A percentile compares a stretch with the other conserved stretches of the same genome.
Evolutionary conservation across 2,329 filamentous ascomycete species (phyloP).

Genomic region (Biscogniauxia sp.): DNA sequence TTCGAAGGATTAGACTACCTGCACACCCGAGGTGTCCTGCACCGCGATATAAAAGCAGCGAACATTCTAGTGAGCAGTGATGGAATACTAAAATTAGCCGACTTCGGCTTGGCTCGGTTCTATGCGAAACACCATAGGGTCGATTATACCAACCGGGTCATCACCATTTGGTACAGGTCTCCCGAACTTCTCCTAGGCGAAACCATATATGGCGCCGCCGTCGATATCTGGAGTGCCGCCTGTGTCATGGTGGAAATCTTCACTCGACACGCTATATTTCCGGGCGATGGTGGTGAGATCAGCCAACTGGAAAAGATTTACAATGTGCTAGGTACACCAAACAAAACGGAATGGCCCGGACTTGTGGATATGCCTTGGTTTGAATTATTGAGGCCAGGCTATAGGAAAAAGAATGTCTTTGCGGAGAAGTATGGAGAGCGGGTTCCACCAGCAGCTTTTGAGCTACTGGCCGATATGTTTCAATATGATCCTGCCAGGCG

Average conservation of each 20-base stretch:
- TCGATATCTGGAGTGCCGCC: slow-evolving; percentile 95
- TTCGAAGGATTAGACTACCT: slow-evolving; percentile 94
- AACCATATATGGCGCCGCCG: slow-evolving; percentile 83
- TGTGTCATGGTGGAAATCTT: slow-evolving; percentile 98
- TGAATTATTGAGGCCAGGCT: slow-evolving; percentile 78
- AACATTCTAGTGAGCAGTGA: slow-evolving; percentile 93
- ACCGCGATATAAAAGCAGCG: slow-evolving; percentile 96
- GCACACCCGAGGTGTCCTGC: slow-evolving; percentile 87
- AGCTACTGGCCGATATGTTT: slow-evolving; percentile 82
- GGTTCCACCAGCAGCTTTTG: slow-evolving; percentile 76
- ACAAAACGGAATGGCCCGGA: slow-evolving; percentile 78
- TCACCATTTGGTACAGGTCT: slow-evolving; percentile 97
- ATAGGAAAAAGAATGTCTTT: slow-evolving; percentile 72
- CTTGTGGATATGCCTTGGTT: slow-evolving; percentile 97
- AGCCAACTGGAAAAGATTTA: slow-evolving; percentile 98
- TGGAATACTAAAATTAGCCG: slow-evolving; percentile 86
- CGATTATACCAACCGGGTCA: slow-evolving; percentile 97
- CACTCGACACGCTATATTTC: slow-evolving; percentile 88
- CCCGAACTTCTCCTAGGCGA: slow-evolving; percentile 89
- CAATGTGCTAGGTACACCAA: slow-evolving; percentile 84
- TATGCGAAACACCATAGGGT: slow-evolving; percentile 89
- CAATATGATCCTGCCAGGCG: slow-evolving; percentile 81
- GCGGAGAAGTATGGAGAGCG: slow-evolving; percentile 77
- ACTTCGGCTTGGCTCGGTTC: slow-evolving; percentile 94
- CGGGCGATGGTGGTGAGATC: slow-evolving; percentile 92